Evolutionary conservation across 1,284 basidiomycete species (phyloP), one percentile per base, ranked within the genome.

Genomic region (Cerioporus squamosus): DNA sequence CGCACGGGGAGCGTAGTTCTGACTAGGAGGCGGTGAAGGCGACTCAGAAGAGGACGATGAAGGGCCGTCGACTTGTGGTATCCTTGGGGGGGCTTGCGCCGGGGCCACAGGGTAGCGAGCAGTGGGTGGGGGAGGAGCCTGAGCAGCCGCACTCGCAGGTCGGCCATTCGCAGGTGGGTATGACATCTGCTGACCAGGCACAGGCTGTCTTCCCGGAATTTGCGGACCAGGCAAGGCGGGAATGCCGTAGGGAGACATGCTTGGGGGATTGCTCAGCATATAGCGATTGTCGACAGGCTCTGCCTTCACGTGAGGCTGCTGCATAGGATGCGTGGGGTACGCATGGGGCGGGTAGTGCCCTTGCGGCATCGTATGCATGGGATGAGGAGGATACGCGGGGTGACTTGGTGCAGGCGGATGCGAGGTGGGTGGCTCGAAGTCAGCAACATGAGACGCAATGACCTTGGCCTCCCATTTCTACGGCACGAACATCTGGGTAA

Each of bases 391-490:
- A 45, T 73, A 70, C 46, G 68, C 63, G 2, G 71, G 62, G 33
- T 72, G 72, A 2, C 60, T 44, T 58, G 69, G 61, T 83, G 86
- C 55, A 78, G 79, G 44, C 68, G 66, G 40, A 26, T 51, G 74
- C 23, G 74, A 77, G 38, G 72, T 78, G 3, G 75, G 72, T 0
- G 84, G 75, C 66, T 94, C 92, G 71, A 98, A 98, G 66, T 98
- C 94, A 58, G 96, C 96, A 17, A 97, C 96, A 68, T 93, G 89
- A 1, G 95, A 96, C 14, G 90, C 90, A 31, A 97, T 85, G 39
- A 98, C 88, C 75, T 97, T 97, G 69, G 82, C 83, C 74, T 98
- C 92, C 96, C 96, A 98, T 87, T 93, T 94, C 91, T 97, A 71
- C 42, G 63, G 47, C 42, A 45, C 44, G 48, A 52, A 61, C 29